Evolutionary conservation across 2,329 filamentous ascomycete genomes (phyloP).

Genomic region (Cytospora paraplurivora): DNA sequence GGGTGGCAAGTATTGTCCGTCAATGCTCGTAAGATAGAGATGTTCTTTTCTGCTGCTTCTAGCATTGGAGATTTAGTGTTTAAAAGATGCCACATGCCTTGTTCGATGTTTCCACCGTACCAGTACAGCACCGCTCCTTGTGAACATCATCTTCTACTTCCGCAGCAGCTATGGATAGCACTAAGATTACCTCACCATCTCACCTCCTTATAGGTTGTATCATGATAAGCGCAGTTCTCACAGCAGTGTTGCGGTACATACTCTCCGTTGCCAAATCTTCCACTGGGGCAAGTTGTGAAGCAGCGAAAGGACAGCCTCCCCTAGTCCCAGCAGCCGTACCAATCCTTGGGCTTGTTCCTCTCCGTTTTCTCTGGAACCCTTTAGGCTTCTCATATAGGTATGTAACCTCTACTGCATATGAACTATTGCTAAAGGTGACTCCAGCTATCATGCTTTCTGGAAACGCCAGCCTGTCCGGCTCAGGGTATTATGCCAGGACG

Average conservation of each 20-base stretch:
- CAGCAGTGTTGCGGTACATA: neutral
- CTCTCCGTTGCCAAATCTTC: neutral
- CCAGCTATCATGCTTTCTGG: neutral
- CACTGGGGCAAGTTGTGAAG: neutral
- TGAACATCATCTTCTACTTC: neutral
- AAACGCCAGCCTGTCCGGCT: neutral
- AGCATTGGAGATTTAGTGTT: neutral
- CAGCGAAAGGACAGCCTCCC: neutral
- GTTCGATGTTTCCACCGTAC: neutral
- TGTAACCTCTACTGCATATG: neutral
- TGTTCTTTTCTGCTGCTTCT: neutral
- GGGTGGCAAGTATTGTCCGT: neutral
- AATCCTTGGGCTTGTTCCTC: neutral
- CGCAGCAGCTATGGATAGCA: neutral
- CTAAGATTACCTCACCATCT: neutral
- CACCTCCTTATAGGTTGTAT: neutral
- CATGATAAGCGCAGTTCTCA: slow-evolving; percentile 1
- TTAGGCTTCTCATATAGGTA: slow-evolving; percentile 1
- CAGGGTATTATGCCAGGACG: neutral
- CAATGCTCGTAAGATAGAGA: neutral
- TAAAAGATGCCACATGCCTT: neutral
- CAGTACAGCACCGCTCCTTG: neutral
- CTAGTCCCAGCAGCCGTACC: neutral
- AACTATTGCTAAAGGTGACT: neutral
- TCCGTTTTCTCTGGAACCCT: neutral